phyloP scores from a whole-genome alignment of 768 basidiomycete genomes.

The Lactarius deliciosus region DNA sequence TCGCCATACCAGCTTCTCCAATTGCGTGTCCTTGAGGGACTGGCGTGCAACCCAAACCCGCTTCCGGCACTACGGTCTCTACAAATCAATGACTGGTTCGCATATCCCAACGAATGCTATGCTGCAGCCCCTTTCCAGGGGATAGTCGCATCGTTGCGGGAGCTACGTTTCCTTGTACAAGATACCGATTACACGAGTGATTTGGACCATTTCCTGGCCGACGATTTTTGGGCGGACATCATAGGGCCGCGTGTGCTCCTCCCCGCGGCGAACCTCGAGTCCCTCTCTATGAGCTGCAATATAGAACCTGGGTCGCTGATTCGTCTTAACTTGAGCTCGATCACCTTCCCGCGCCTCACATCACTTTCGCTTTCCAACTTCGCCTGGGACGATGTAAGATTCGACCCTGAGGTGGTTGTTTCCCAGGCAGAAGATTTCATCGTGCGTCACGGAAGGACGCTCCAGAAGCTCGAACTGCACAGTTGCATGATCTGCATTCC shows the following conservation, averaged over 20 bases:
- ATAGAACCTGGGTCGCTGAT: background rate
- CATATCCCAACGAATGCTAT: background rate
- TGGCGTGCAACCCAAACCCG: background rate
- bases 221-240: background rate
- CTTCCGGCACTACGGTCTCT: too few relatives aligned
- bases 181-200: background rate
- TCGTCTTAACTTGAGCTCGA: too few relatives aligned
- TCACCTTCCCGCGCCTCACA: too few relatives aligned
- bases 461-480: too few relatives aligned
- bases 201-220: too few relatives aligned
- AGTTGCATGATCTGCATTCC: too few relatives aligned
- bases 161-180: background rate
- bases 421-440: too few relatives aligned
- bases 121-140: background rate
- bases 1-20: background rate
- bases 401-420: too few relatives aligned
- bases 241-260: background rate
- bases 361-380: too few relatives aligned
- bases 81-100: background rate
- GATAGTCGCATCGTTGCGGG: background rate
- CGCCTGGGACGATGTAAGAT: too few relatives aligned
- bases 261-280: background rate
- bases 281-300: background rate
- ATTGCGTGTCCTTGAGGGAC: background rate
- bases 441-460: too few relatives aligned